Percentiles rank a stretch among this genome's conserved stretches.
phyloP scores from a whole-genome alignment of 2,329 filamentous ascomycete genomes.

The Aspergillus neoniger region DNA sequence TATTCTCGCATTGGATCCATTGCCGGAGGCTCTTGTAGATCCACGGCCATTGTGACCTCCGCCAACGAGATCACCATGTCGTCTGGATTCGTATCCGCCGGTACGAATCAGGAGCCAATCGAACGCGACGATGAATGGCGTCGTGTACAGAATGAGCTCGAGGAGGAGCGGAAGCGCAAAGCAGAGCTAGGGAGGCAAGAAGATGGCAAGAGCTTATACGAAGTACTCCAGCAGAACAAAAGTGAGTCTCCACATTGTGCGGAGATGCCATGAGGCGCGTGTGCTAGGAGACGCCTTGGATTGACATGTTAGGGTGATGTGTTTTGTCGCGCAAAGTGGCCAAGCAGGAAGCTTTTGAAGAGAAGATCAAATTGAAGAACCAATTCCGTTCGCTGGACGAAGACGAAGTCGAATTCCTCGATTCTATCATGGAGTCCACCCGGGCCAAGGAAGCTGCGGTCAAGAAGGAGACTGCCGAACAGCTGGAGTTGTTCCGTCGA shows the following conservation, averaged over 20 bases:
- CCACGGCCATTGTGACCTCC: not conserved
- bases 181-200: slow-evolving; percentile 56
- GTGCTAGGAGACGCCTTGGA: slow-evolving; percentile 15
- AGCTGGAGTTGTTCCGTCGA: slow-evolving; percentile 60
- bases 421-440: slow-evolving; percentile 59
- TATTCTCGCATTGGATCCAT: not conserved
- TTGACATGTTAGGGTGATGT: slow-evolving; percentile 46
- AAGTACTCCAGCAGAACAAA: slow-evolving; percentile 53
- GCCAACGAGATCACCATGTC: slow-evolving; percentile 38
- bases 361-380: slow-evolving; percentile 52
- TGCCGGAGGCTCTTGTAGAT: not conserved
- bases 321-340: slow-evolving; percentile 36
- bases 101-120: slow-evolving; percentile 43
- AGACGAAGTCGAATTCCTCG: slow-evolving; percentile 54
- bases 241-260: slow-evolving; percentile 38
- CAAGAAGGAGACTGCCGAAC: slow-evolving; percentile 60
- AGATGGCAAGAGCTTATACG: slow-evolving; percentile 52
- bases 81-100: slow-evolving; percentile 49
- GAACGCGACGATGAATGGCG: slow-evolving; percentile 48
- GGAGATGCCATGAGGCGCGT: not conserved
- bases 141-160: slow-evolving; percentile 47
- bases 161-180: slow-evolving; percentile 48
- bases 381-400: slow-evolving; percentile 55
- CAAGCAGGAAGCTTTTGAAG: slow-evolving; percentile 56
- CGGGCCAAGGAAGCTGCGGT: slow-evolving; percentile 59